Conservation (phyloP, 441 rosid species). For the Pelargonium cotyledonis region DNA sequence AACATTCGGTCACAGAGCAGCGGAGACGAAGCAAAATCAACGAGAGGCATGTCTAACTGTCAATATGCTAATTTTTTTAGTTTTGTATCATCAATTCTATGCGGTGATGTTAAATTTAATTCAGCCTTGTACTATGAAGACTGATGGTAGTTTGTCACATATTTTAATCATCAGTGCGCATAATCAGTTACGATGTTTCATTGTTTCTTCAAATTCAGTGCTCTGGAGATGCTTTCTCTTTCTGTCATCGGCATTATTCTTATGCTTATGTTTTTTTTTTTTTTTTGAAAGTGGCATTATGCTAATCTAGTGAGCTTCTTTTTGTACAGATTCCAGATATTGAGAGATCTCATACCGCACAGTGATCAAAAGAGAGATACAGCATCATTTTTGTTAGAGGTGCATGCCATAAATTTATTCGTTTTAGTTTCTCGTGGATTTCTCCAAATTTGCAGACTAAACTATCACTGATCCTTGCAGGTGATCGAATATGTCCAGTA, state of each 20-base stretch:
- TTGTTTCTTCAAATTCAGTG: neutral
- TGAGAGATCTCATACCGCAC: slow-evolving; percentile 6
- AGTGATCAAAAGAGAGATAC: slow-evolving; percentile 7
- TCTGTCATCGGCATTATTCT: too few relatives aligned
- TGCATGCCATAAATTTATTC: slow-evolving; percentile 8
- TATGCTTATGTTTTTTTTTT: too few relatives aligned
- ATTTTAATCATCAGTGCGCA: neutral
- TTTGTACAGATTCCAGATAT: neutral
- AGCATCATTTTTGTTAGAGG: slow-evolving; percentile 42
- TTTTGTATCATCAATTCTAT: neutral
- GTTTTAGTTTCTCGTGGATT: neutral
- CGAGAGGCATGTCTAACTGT: neutral
- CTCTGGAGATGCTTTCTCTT: neutral
- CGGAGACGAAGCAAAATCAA: slow-evolving; percentile 7
- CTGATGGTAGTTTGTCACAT: neutral
- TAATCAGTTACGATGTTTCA: neutral
- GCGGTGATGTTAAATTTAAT: neutral
- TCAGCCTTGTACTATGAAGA: neutral
- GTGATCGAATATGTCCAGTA: slow-evolving; percentile 59
- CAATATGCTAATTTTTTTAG: neutral
- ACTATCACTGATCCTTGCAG: slow-evolving; percentile 27
- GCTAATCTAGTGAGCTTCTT: too few relatives aligned
- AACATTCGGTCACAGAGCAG: slow-evolving; percentile 5
- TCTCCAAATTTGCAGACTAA: slow-evolving; percentile 18
- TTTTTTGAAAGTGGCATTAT: neutral